Percentiles rank a stretch among this genome's conserved stretches.
Evolutionary conservation across 345 rosid species (phyloP).

Genomic region (Eutrema heterophyllum): DNA sequence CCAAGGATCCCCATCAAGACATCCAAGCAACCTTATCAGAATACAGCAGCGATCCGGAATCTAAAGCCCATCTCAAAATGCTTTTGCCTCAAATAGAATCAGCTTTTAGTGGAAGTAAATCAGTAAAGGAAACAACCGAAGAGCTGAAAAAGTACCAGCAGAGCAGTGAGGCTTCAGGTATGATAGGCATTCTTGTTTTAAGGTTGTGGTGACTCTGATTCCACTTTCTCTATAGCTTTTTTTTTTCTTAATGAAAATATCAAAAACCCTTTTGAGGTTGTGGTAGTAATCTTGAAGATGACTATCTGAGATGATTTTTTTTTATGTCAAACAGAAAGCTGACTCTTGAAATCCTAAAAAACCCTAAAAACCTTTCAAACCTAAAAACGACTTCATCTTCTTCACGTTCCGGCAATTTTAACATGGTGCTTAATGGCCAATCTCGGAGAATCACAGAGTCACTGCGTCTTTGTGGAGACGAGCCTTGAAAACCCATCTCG

Average conservation of each 20-base stretch:
- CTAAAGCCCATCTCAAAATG: conserved; percentile 53
- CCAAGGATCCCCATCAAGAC: conserved; percentile 62
- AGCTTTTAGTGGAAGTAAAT: conserved; percentile 53
- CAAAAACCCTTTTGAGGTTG: neutral
- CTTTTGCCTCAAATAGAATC: conserved; percentile 70
- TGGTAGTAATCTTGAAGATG: neutral
- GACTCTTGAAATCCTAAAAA: too few relatives aligned
- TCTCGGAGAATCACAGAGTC: too few relatives aligned
- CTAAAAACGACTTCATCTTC: too few relatives aligned
- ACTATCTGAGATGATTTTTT: neutral
- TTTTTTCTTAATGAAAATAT: neutral
- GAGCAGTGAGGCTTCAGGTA: conserved; percentile 63
- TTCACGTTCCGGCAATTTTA: too few relatives aligned
- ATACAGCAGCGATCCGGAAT: conserved; percentile 50
- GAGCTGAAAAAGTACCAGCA: conserved; percentile 62
- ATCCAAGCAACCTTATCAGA: conserved; percentile 49
- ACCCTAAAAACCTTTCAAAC: too few relatives aligned
- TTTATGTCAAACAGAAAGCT: too few relatives aligned
- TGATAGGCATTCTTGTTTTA: neutral
- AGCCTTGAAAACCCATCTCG: too few relatives aligned
- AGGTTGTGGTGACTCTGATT: neutral
- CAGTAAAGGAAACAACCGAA: conserved; percentile 60
- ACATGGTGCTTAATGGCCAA: too few relatives aligned
- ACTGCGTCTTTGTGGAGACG: too few relatives aligned
- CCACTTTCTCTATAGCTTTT: neutral